These are phyloP conservation scores for Vitis vinifera DNA, from an alignment of 164 flowering plant species.

Conservation along the genomic window DNA sequence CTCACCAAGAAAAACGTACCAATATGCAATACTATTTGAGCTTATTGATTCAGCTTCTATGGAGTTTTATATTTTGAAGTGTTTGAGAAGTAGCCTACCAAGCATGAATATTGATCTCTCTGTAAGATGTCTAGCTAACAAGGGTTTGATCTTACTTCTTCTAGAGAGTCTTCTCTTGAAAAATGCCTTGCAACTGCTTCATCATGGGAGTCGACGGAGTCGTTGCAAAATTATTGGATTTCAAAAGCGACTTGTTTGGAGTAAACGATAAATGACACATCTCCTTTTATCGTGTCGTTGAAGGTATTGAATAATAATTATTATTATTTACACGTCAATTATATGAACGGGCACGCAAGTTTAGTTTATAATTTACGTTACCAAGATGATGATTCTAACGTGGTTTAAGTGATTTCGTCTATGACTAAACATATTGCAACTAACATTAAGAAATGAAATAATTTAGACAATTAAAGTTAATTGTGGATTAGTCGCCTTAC, in stretches of 20 bases:
- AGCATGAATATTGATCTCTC: conserved; percentile 1
- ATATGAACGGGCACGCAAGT: conserved; percentile 8
- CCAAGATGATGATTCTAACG: conserved; percentile 12
- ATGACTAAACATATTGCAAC: background rate
- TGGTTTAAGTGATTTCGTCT: background rate
- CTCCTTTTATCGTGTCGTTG: conserved; percentile 1
- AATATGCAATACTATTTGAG: background rate
- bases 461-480: background rate
- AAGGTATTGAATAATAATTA: background rate
- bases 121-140: background rate
- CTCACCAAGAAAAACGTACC: conserved; percentile 3
- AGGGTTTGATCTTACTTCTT: conserved; percentile 5
- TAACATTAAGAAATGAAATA: background rate
- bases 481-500: too few relatives aligned
- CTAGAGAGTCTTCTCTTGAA: conserved; percentile 15
- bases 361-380: conserved; percentile 10
- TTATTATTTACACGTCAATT: background rate
- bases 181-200: conserved; percentile 20
- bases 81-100: conserved; percentile 26
- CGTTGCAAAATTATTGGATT: background rate
- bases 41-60: too few relatives aligned
- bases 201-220: conserved; percentile 2
- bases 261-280: background rate
- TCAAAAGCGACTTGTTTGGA: background rate
- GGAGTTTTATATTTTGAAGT: conserved; percentile 21